Conservation (phyloP, 352 stramenopile species). For the Phytopythium litorale region DNA sequence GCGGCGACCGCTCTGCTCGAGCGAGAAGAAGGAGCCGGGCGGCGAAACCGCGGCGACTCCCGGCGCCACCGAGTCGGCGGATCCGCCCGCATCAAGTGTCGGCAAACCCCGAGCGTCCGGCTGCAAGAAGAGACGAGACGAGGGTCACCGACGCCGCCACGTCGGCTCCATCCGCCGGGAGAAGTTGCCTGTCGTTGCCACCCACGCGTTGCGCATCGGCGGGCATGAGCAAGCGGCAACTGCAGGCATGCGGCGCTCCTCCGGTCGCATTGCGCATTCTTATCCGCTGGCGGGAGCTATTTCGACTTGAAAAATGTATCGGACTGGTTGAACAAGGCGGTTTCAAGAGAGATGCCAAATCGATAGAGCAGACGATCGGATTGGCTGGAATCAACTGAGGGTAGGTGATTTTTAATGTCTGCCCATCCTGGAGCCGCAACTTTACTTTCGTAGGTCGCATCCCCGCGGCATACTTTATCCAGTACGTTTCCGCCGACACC, state of each 20-base stretch:
- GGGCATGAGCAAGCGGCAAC: neutral
- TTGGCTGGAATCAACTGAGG: too few relatives aligned
- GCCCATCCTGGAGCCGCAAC: too few relatives aligned
- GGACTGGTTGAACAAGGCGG: neutral
- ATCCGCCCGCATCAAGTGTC: neutral
- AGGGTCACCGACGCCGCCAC: too few relatives aligned
- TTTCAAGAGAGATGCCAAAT: too few relatives aligned
- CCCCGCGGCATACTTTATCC: neutral
- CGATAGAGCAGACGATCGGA: too few relatives aligned
- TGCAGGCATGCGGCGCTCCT: neutral
- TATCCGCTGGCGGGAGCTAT: neutral
- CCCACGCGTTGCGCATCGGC: neutral
- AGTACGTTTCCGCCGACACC: neutral
- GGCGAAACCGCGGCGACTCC: neutral
- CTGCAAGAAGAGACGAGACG: neutral
- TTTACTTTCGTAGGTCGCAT: too few relatives aligned
- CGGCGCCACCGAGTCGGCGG: neutral
- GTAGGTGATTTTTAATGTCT: too few relatives aligned
- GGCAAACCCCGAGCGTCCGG: neutral
- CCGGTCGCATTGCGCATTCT: neutral
- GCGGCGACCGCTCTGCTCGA: neutral
- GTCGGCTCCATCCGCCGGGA: neutral
- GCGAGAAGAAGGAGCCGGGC: neutral
- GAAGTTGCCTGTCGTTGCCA: neutral
- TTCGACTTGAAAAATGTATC: neutral